Evolutionary conservation across 805 yeast species (phyloP), one percentile per base, ranked within the genome.

Genomic region (Priceomyces fermenticarens): DNA sequence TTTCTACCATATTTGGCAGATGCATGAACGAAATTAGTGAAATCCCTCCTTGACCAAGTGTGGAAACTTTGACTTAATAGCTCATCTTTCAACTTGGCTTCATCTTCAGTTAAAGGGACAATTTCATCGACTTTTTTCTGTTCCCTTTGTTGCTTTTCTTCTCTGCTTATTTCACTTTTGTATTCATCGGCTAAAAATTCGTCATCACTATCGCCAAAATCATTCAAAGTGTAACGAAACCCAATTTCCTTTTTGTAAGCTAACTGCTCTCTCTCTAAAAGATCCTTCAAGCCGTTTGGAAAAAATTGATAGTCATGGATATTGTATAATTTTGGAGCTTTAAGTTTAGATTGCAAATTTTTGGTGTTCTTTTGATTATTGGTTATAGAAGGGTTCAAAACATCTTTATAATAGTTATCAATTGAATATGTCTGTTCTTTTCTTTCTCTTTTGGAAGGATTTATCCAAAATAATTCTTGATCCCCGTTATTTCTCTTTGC

Each of bases 351-450:
- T 29, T 47, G 44, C 41, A 51, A 27, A 33, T 49, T 41, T 46
- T 48, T 39, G 44, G 46, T 31, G 36, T 30, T 38, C 42, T 47
- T 38, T 37, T 43, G 40, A 25, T 35, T 43, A 14, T 36, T 25
- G 12, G 28, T 28, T 1, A 48, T 43, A 8, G 53, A 47, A 1
- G 73, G 67, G 32, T 71, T 71, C 49, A 85, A 63, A 27, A 83
- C 83, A 54, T 84, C 90, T 50, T 81, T 83, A 50, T 84, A 84
- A 55, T 84, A 84, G 32, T 81, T 84, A 60, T 85, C 93, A 35
- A 85, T 77, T 0, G 87, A 81, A 51, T 85, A 86, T 1, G 85
- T 81, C 50, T 84, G 88, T 47, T 85, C 90, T 48, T 84, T 85
- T 47, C 90, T 67, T 54, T 85, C 87, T 61, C 93, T 72, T 51